Evolutionary conservation across 371 early-diverging fungal genomes (phyloP), one percentile per base, ranked within the genome.

Genomic region (Rhizopus delemar): DNA sequence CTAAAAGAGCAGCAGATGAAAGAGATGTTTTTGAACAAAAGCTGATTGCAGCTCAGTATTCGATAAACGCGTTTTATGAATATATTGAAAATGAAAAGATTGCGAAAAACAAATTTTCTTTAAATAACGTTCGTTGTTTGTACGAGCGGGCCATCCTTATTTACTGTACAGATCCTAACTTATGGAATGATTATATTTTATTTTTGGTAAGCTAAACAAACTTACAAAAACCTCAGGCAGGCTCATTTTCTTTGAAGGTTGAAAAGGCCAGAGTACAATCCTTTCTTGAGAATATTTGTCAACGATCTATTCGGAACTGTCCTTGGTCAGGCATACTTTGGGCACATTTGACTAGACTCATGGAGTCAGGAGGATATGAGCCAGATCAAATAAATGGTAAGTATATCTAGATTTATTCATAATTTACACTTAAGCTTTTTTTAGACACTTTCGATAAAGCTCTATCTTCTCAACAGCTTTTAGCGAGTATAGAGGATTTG

Each of bases 121-220:
- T 55, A 53, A 81, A 70, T 36, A 22, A 64, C 53, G 66, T 85
- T 8, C 65, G 71, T 9, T 74, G 73, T 11, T 60, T 91, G 28
- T 92, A 84, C 58, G 91, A 92, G 65, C 72, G 90, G 13, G 88
- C 88, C 0, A 65, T 89, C 49, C 55, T 72, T 0, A 41, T 74
- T 5, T 77, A 84, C 63, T 88, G 80, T 55, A 74, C 81, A 12
- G 84, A 85, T 35, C 73, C 83, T 11, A 57, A 56, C 0, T 60
- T 87, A 11, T 92, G 93, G 93, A 82, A 89, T 31, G 77, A 83
- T n/a, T 92, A 90, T 58, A 65, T 90, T 15, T 29, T 72, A 0
- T 89, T 80, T 56, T 53, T 85, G 65, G 86, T 81, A 63, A 57
- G 73, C 36, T 5, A 3, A n/a, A 33, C 33, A 13, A 11, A 8